Percentiles rank a stretch among this genome's conserved stretches.
Evolutionary conservation across 1,284 basidiomycete species (phyloP).

Genomic region (Athelia sp.): DNA sequence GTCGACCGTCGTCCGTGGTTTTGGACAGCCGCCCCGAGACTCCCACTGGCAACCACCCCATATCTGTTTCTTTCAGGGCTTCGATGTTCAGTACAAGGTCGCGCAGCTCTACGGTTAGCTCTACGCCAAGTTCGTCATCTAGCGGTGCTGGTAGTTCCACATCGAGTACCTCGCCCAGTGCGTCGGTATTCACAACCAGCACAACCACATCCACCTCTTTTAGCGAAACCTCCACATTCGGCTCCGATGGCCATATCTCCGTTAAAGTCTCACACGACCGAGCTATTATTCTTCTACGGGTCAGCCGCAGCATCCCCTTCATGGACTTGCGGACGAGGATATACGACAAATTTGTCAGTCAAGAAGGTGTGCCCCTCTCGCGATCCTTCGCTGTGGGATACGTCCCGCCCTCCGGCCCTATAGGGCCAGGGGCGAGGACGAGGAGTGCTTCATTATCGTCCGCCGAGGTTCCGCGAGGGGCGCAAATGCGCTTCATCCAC

Average conservation of each 20-base stretch:
- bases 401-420: conserved; percentile 25
- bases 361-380: conserved; percentile 50
- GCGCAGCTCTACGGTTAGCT: not conserved
- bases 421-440: not conserved
- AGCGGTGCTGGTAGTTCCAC: not conserved
- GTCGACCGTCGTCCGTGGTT: conserved; percentile 1
- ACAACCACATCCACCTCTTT: conserved; percentile 15
- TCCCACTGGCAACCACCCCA: conserved; percentile 22
- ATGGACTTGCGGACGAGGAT: conserved; percentile 49
- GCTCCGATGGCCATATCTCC: conserved; percentile 30
- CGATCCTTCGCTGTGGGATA: conserved; percentile 44
- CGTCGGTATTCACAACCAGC: conserved; percentile 19
- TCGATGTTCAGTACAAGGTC: not conserved
- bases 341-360: conserved; percentile 56
- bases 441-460: not conserved
- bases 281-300: conserved; percentile 57
- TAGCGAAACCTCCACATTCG: conserved; percentile 13
- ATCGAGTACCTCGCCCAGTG: conserved; percentile 7
- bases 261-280: conserved; percentile 64
- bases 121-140: not conserved
- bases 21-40: conserved; percentile 15
- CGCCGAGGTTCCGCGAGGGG: conserved; percentile 4
- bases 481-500: conserved; percentile 28
- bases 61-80: conserved; percentile 12
- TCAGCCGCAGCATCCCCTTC: conserved; percentile 38